Percentiles rank a stretch among this genome's conserved stretches.
phyloP scores from a whole-genome alignment of 805 yeast genomes.

The Debaryomyces castellii region DNA sequence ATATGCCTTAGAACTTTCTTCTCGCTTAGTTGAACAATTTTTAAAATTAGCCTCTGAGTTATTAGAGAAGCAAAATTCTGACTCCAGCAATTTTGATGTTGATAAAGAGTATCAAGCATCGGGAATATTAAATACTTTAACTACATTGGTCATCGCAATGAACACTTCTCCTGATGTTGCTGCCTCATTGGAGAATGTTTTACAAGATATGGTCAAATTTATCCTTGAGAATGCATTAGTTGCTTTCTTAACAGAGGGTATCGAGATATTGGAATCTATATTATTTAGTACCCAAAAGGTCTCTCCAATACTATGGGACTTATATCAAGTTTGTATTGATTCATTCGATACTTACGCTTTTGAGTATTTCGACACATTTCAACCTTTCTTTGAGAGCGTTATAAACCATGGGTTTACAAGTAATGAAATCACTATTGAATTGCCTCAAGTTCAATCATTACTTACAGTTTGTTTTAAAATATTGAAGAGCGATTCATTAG shows the following conservation, averaged over 20 bases:
- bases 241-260: constrained; percentile 35
- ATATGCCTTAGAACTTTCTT: constrained; percentile 40
- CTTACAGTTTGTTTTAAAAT: constrained; percentile 35
- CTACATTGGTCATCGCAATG: constrained; percentile 45
- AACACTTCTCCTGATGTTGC: constrained; percentile 39
- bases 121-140: constrained; percentile 41
- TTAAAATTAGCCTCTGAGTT: constrained; percentile 63
- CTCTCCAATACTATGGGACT: constrained; percentile 53
- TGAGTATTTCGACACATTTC: constrained; percentile 57
- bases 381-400: constrained; percentile 56
- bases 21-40: constrained; percentile 70
- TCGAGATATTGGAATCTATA: constrained; percentile 51
- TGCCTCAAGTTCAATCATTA: constrained; percentile 37
- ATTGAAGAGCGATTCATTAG: constrained; percentile 31
- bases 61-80: constrained; percentile 22
- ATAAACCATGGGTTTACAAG: constrained; percentile 50
- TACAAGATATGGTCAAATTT: constrained; percentile 33
- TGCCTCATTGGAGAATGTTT: constrained; percentile 28
- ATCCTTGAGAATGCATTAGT: constrained; percentile 41
- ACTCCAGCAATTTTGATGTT: constrained; percentile 16
- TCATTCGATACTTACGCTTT: constrained; percentile 59
- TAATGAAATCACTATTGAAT: constrained; percentile 33
- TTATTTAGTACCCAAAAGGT: constrained; percentile 53
- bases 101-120: constrained; percentile 46
- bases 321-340: constrained; percentile 47